Base-by-base conservation (phyloP, 164 flowering plant species). In the Chloranthus sessilifolius region DNA sequence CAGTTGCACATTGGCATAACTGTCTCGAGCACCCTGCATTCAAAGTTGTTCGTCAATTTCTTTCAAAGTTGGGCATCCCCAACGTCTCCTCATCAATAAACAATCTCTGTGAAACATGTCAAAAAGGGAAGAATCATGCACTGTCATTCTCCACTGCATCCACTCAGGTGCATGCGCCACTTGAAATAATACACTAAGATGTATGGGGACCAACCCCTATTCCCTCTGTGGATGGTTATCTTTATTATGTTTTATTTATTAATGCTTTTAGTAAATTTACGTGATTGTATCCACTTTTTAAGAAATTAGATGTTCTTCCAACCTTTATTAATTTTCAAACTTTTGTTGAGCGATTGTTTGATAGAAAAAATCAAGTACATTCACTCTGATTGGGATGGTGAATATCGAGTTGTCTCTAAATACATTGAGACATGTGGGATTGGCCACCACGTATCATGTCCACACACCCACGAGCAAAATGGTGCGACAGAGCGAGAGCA, bases 131-230 rank as follows among this genome's bases (percentile, higher is more conserved):
- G 15, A 40, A 17, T 40, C 43, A 16, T 1, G 19, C 0, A 10
- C 1, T 40, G 7, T 17, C 43, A 0, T 40, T 40, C 1, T 16
- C 11, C 7, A 6, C 14, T 6, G 10, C 43, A 9, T 10, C 11
- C 11, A 40, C 1, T 11, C 10, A 6, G 6, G 1, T 11, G 6
- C 7, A 11, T 0, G 19, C 0, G 1, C 43, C 43, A 9, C 19
- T 40, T 11, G 43, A 16, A 0, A 9, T 11, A 16, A 40, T 40
- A 9, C 15, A 9, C 15, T 40, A 11, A 0, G 1, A 40, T 40
- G 43, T 40, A 9, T 40, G 43, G 43, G 43, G 1, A 40, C 43
- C 43, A 9, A 17, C 43, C n/a, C n/a, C n/a, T n/a, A n/a, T n/a
- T n/a, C n/a, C n/a, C n/a, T n/a, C n/a, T n/a, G n/a, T n/a, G n/a